Evolutionary conservation across 2,329 filamentous ascomycete species (phyloP).

Genomic region (Rhinocladiella similis): DNA sequence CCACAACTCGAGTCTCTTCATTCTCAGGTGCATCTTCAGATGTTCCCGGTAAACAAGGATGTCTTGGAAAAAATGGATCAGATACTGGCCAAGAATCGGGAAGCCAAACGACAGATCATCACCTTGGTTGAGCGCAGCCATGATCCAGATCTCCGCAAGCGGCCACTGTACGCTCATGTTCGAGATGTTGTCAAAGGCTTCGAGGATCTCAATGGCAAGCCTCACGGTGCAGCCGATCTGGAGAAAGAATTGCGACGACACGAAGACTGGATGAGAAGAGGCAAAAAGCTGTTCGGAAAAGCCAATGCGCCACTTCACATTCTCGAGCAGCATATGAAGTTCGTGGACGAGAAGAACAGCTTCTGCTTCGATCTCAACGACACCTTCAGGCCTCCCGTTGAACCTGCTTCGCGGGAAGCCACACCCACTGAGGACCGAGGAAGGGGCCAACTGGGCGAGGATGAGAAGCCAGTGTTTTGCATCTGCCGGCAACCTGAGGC

Average conservation of each 20-base stretch:
- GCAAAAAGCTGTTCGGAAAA: slow-evolving; percentile 97
- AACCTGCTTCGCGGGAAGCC: slow-evolving; percentile 84
- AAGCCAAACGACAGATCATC: slow-evolving; percentile 85
- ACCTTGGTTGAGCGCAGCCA: slow-evolving; percentile 77
- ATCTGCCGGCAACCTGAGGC: slow-evolving; percentile 92
- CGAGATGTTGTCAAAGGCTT: slow-evolving; percentile 83
- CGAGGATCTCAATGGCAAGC: slow-evolving; percentile 88
- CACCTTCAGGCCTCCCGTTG: slow-evolving; percentile 83
- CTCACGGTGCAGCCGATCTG: slow-evolving; percentile 83
- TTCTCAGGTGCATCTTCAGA: slow-evolving; percentile 64
- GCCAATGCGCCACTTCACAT: slow-evolving; percentile 97
- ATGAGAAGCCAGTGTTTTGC: slow-evolving; percentile 82
- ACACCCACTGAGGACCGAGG: slow-evolving; percentile 58
- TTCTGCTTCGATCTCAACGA: slow-evolving; percentile 91
- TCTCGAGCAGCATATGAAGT: slow-evolving; percentile 88
- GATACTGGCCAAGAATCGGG: slow-evolving; percentile 92
- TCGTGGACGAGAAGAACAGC: slow-evolving; percentile 83
- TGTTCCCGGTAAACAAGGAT: slow-evolving; percentile 75
- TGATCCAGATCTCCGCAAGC: slow-evolving; percentile 70
- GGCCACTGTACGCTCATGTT: slow-evolving; percentile 88
- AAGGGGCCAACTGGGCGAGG: slow-evolving; percentile 53
- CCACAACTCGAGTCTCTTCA: slow-evolving; percentile 91
- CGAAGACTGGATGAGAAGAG: slow-evolving; percentile 98
- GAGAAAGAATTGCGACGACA: slow-evolving; percentile 93
- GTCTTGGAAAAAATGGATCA: slow-evolving; percentile 83